Percentiles rank a stretch among this genome's conserved stretches.
Conservation (phyloP, 768 basidiomycete genomes). For the Tephrocybe sp. region DNA sequence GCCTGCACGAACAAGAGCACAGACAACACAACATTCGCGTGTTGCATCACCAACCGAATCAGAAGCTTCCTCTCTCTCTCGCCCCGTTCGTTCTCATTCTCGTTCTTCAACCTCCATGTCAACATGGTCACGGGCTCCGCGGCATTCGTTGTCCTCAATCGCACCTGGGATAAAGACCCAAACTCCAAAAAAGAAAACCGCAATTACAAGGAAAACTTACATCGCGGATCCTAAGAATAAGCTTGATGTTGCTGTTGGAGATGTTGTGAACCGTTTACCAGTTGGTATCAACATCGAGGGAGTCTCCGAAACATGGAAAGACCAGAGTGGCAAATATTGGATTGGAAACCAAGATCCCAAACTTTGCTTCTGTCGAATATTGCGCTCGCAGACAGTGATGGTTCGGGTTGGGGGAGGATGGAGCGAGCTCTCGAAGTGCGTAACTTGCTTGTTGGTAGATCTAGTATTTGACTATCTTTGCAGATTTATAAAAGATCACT, state of each 20-base stretch:
- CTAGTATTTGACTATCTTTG: constrained; percentile 7
- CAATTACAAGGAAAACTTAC: constrained; percentile 61
- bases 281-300: constrained; percentile 82
- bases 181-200: constrained; percentile 45
- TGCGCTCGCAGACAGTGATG: constrained; percentile 93
- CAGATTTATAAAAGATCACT: constrained; percentile 86
- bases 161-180: constrained; percentile 32
- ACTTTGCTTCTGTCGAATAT: constrained; percentile 87
- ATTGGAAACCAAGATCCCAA: constrained; percentile 90
- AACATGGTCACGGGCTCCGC: constrained; percentile 68
- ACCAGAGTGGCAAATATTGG: constrained; percentile 94
- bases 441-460: constrained; percentile 9
- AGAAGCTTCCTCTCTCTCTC: constrained; percentile 51
- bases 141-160: constrained; percentile 52
- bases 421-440: constrained; percentile 87
- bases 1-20: constrained; percentile 40
- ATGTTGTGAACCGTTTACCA: constrained; percentile 85
- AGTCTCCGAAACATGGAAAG: constrained; percentile 83
- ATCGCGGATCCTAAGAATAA: constrained; percentile 88
- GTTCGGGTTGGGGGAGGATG: constrained; percentile 95
- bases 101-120: constrained; percentile 49
- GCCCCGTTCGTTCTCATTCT: constrained; percentile 38
- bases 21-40: constrained; percentile 35
- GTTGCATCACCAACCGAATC: constrained; percentile 62
- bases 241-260: constrained; percentile 89